phyloP scores from a whole-genome alignment of 495 filamentous ascomycete genomes.

The Penicillium psychrofluorescens region DNA sequence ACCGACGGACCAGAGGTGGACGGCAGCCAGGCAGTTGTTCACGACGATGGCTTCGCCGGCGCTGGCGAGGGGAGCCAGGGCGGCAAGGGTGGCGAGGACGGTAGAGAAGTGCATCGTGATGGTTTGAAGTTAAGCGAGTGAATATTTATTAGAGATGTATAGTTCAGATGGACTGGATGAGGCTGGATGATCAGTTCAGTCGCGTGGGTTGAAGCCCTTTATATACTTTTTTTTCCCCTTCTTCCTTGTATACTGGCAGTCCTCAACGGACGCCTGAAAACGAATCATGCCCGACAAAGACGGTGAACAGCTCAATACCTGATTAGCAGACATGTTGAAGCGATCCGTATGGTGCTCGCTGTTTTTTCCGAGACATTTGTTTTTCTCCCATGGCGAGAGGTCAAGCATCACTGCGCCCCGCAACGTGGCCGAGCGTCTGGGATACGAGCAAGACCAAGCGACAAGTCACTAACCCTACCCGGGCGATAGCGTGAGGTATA shows the following conservation, averaged over 20 bases:
- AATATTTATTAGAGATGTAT: not conserved
- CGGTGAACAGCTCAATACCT: too few relatives aligned
- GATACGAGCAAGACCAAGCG: too few relatives aligned
- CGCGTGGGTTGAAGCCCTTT: not conserved
- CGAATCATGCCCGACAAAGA: too few relatives aligned
- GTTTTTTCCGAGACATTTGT: too few relatives aligned
- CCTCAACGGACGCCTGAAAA: too few relatives aligned
- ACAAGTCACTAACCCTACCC: too few relatives aligned
- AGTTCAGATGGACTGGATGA: not conserved
- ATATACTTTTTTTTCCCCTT: constrained; percentile 7
- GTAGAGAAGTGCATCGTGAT: constrained; percentile 25
- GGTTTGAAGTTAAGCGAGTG: constrained; percentile 1
- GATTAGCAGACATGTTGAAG: too few relatives aligned
- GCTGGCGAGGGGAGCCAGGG: constrained; percentile 21
- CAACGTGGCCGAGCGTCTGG: too few relatives aligned
- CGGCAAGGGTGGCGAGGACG: constrained; percentile 14
- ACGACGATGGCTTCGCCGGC: constrained; percentile 46
- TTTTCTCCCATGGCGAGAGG: too few relatives aligned
- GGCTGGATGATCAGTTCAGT: not conserved
- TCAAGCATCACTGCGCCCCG: too few relatives aligned
- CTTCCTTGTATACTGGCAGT: not conserved
- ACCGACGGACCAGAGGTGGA: constrained; percentile 54
- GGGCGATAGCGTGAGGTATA: too few relatives aligned
- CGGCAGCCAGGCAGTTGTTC: constrained; percentile 41
- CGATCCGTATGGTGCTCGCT: too few relatives aligned